Conservation (phyloP, 495 filamentous ascomycete species). For the Aspergillus baeticus region DNA sequence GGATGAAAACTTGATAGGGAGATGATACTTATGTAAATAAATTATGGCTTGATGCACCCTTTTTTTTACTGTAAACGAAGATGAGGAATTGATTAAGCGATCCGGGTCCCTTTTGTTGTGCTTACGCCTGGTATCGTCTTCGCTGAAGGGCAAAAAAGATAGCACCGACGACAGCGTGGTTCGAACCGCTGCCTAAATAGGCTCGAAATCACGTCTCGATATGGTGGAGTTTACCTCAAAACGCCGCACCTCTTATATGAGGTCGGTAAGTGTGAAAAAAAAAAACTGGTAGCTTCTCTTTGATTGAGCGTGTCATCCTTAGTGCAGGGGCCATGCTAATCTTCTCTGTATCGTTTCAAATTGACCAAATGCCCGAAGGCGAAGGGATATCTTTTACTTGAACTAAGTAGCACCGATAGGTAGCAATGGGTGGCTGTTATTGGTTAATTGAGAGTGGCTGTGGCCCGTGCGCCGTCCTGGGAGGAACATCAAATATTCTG, state of each 20-base stretch:
- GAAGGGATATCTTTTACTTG: constrained; percentile 16
- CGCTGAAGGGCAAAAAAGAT: constrained; percentile 6
- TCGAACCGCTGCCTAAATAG: constrained; percentile 4
- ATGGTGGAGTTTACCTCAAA: not conserved
- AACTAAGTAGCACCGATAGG: constrained; percentile 21
- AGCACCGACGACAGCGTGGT: not conserved
- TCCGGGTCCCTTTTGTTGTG: too few relatives aligned
- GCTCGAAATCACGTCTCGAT: not conserved
- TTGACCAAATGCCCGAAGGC: constrained; percentile 83
- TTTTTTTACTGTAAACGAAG: not conserved
- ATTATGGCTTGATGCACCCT: not conserved
- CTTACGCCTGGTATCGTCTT: too few relatives aligned
- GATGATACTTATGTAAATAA: not conserved
- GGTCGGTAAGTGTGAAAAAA: constrained; percentile 36
- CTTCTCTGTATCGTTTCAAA: constrained; percentile 85
- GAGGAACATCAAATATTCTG: constrained; percentile 22
- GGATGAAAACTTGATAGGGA: not conserved
- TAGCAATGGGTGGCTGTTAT: not conserved
- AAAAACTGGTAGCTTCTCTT: constrained; percentile 91
- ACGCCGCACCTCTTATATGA: constrained; percentile 18
- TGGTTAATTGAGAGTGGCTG: constrained; percentile 10
- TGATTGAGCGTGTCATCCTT: constrained; percentile 99
- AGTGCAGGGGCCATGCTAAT: constrained; percentile 99
- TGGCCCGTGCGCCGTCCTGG: not conserved
- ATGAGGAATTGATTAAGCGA: too few relatives aligned